A percentile compares a stretch with the other conserved stretches of the same genome.
These are phyloP conservation scores for Cladosporium cucumerinum DNA, from an alignment of 2,329 filamentous ascomycete genomes.

Conservation along the genomic window DNA sequence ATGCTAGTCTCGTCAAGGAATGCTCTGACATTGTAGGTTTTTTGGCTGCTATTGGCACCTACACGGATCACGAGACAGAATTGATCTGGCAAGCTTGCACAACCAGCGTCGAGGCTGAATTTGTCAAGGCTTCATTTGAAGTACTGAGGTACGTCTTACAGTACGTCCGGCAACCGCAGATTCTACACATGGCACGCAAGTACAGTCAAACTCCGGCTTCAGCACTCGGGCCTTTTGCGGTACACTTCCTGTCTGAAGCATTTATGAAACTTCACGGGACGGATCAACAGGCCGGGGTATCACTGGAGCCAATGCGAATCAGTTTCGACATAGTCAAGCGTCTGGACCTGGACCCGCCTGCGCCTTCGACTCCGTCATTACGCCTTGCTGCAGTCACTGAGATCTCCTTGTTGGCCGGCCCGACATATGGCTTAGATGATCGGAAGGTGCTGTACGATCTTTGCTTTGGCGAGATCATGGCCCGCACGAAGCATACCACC, in stretches of 20 bases:
- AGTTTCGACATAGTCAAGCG: slow-evolving; percentile 28
- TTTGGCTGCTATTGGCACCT: slow-evolving; percentile 73
- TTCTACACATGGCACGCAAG: slow-evolving; percentile 69
- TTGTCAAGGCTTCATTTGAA: slow-evolving; percentile 73
- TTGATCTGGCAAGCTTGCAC: slow-evolving; percentile 80
- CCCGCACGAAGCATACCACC: slow-evolving; percentile 22
- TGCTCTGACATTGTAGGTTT: slow-evolving; percentile 85
- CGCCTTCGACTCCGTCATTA: slow-evolving; percentile 17
- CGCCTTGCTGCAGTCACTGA: slow-evolving; percentile 22
- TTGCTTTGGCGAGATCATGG: slow-evolving; percentile 24
- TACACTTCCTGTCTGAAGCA: slow-evolving; percentile 22
- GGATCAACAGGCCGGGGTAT: neutral
- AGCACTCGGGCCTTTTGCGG: slow-evolving; percentile 25
- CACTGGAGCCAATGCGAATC: slow-evolving; percentile 15
- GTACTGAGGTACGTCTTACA: slow-evolving; percentile 57
- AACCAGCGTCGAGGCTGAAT: slow-evolving; percentile 76
- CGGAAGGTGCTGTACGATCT: slow-evolving; percentile 24
- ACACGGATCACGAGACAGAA: slow-evolving; percentile 69
- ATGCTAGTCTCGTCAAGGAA: slow-evolving; percentile 81
- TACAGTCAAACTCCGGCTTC: slow-evolving; percentile 48
- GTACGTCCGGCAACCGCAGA: slow-evolving; percentile 41
- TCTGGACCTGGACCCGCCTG: slow-evolving; percentile 15
- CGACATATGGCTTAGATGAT: slow-evolving; percentile 17
- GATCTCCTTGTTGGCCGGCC: slow-evolving; percentile 18
- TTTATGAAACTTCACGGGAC: slow-evolving; percentile 3